Conservation (phyloP, 192 early-diverging fungal species). For the Haplosporangium gracile region DNA sequence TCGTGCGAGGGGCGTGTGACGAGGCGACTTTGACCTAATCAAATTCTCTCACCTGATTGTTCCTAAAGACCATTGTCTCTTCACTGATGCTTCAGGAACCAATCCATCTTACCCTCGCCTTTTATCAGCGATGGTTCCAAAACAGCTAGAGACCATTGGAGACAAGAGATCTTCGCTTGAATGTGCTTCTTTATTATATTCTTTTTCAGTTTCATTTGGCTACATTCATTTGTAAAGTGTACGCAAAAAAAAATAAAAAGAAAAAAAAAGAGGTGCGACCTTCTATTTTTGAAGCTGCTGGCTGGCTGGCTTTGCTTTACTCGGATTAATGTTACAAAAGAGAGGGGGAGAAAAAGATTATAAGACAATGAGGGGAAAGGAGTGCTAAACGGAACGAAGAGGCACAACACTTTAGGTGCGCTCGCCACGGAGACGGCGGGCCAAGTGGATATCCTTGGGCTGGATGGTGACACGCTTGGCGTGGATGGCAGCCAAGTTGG, state of each 20-base stretch:
- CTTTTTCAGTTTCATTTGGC: neutral
- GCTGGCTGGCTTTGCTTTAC: neutral
- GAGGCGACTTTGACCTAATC: neutral
- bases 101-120: too few species aligned
- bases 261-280: neutral
- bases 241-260: constrained; percentile 6
- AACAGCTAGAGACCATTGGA: neutral
- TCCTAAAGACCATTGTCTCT: neutral
- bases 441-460: constrained; percentile 99
- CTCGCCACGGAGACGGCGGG: constrained; percentile 95
- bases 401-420: constrained; percentile 71
- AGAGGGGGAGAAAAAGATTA: constrained; percentile 16
- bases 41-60: neutral
- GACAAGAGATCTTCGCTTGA: neutral
- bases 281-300: constrained; percentile 17
- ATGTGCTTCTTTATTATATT: constrained; percentile 10
- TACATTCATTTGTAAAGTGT: neutral
- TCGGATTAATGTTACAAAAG: constrained; percentile 55
- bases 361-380: constrained; percentile 23
- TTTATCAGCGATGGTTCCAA: neutral
- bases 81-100: too few species aligned
- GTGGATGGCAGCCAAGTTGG: constrained; percentile 99
- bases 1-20: neutral
- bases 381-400: neutral
- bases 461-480: constrained; percentile 99